phyloP scores from a whole-genome alignment of 148 eudicot species.

The Arbutus unedo region DNA sequence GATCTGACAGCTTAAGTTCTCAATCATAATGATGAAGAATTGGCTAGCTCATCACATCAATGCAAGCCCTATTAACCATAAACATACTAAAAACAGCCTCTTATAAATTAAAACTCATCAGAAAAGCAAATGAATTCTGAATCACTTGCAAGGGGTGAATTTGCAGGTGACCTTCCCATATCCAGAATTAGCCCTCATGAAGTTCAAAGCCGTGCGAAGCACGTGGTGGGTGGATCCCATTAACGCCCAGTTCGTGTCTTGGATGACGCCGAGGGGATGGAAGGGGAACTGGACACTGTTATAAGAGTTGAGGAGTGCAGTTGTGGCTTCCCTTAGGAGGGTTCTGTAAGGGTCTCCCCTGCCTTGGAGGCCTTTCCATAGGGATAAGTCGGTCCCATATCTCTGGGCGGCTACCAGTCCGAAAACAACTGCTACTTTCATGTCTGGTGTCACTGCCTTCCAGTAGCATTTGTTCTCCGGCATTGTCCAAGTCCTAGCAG shows the following conservation, averaged over 20 bases:
- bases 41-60: neutral
- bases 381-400: conserved; percentile 59
- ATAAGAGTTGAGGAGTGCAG: conserved; percentile 85
- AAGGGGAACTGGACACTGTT: conserved; percentile 56
- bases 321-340: conserved; percentile 68
- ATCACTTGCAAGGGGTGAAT: conserved; percentile 56
- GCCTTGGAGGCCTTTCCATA: conserved; percentile 49
- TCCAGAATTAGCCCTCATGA: conserved; percentile 78
- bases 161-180: conserved; percentile 45
- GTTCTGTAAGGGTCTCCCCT: conserved; percentile 81
- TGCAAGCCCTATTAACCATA: neutral
- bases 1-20: too few species aligned
- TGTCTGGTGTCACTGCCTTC: conserved; percentile 62
- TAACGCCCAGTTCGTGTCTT: conserved; percentile 48
- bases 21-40: neutral
- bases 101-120: neutral
- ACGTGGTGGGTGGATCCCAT: conserved; percentile 45
- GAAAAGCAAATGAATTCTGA: neutral
- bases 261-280: conserved; percentile 50
- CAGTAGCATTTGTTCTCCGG: conserved; percentile 80
- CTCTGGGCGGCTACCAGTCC: conserved; percentile 58
- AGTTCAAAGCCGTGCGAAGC: conserved; percentile 62
- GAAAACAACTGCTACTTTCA: conserved; percentile 58
- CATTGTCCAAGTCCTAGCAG: conserved; percentile 66
- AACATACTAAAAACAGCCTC: neutral